Evolutionary conservation across 768 basidiomycete genomes (phyloP).

Genomic region (Russula sp.): DNA sequence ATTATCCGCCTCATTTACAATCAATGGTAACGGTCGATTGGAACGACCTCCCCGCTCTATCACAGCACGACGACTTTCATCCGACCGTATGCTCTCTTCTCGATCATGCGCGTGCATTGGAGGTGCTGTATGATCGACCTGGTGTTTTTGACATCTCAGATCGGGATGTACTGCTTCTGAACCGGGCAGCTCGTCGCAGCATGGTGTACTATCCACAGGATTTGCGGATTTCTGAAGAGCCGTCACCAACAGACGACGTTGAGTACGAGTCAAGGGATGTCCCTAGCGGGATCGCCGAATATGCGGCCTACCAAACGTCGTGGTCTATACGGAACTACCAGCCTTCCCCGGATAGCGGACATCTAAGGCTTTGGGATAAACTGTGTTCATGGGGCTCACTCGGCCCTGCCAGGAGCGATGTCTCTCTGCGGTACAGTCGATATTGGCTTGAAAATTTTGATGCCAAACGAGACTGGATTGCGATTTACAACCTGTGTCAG

Average conservation of each 20-base stretch:
- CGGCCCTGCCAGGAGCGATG: background rate
- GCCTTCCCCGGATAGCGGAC: background rate
- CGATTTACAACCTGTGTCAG: slow-evolving; percentile 10
- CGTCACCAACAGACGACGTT: background rate
- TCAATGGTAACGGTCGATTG: no score
- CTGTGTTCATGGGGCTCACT: background rate
- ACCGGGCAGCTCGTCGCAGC: slow-evolving; percentile 2
- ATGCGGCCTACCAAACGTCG: background rate
- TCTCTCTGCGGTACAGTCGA: slow-evolving; percentile 3
- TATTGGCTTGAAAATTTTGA: slow-evolving; percentile 11
- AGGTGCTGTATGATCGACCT: no score
- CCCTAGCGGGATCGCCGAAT: background rate
- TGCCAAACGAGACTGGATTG: slow-evolving; percentile 7
- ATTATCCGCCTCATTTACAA: no score
- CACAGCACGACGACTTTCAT: no score
- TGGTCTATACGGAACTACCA: slow-evolving; percentile 5
- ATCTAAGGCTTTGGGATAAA: background rate
- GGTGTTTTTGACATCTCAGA: no score
- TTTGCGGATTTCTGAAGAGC: background rate
- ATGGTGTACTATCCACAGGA: slow-evolving; percentile 5
- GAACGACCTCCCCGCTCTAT: no score
- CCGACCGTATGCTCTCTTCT: no score
- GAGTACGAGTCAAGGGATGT: background rate
- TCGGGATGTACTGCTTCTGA: background rate
- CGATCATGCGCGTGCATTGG: no score